Percentiles rank a stretch among this genome's conserved stretches.
Evolutionary conservation across 805 yeast genomes (phyloP).

Genomic region (Suhomyces canberraensis): DNA sequence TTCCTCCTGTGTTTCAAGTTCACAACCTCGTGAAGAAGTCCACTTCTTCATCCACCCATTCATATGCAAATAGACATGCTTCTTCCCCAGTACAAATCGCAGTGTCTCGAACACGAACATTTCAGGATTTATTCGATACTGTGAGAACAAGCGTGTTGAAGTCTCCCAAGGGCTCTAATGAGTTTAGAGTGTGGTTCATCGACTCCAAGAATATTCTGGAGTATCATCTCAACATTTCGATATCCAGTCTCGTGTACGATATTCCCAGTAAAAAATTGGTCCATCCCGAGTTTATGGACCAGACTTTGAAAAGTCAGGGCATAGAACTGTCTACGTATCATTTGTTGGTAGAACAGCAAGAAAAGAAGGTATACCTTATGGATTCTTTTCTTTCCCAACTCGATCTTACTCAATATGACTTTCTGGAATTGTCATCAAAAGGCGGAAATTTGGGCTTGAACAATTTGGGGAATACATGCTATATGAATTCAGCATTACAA

Average conservation of each 20-base stretch:
- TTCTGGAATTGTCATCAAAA: conserved; percentile 8
- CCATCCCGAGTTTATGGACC: conserved; percentile 17
- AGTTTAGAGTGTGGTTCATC: conserved; percentile 38
- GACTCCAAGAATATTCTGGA: conserved; percentile 20
- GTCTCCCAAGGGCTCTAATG: conserved; percentile 10
- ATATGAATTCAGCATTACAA: conserved; percentile 93
- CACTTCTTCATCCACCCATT: conserved; percentile 2
- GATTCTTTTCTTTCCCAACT: conserved; percentile 5
- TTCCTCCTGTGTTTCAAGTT: conserved; percentile 34
- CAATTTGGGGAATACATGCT: conserved; percentile 88
- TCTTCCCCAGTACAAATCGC: conserved; percentile 12
- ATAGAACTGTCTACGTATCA: conserved; percentile 6
- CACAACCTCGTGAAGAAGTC: conserved; percentile 28
- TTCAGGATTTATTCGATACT: conserved; percentile 29
- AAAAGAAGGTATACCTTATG: conserved; percentile 4
- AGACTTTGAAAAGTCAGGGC: conserved; percentile 30
- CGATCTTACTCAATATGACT: conserved; percentile 13
- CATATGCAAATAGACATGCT: conserved; percentile 1
- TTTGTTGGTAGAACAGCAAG: conserved; percentile 6
- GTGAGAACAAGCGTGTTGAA: conserved; percentile 22
- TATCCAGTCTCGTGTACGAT: conserved; percentile 26
- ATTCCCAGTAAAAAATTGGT: conserved; percentile 28
- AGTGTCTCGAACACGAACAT: conserved; percentile 33
- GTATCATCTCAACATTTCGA: conserved; percentile 21
- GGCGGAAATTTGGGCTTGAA: conserved; percentile 56